Conservation (phyloP, 139 green algal species). For the Coccomyxa sp. region DNA sequence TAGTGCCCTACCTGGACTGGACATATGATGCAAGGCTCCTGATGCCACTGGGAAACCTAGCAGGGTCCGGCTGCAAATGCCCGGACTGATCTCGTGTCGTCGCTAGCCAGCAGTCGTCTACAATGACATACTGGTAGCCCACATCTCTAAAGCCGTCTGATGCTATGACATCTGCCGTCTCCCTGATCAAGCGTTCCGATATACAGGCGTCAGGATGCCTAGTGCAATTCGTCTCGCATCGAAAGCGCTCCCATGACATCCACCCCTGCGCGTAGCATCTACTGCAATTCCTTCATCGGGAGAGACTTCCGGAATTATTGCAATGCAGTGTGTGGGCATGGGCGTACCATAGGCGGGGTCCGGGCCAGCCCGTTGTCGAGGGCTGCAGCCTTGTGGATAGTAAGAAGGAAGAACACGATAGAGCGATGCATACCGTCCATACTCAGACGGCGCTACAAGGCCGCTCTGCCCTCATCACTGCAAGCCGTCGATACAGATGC, state of each 20-base stretch:
- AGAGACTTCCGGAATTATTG: background rate
- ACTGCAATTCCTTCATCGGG: background rate
- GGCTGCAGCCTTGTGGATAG: too few species aligned
- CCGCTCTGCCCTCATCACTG: too few species aligned
- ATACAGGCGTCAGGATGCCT: slow-evolving; percentile 4
- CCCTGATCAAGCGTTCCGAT: slow-evolving; percentile 4
- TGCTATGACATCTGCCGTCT: slow-evolving; percentile 1
- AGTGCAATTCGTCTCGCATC: background rate
- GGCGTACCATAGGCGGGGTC: background rate
- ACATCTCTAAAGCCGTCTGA: background rate
- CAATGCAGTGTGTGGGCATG: background rate
- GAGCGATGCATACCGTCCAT: too few species aligned
- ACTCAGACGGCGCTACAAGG: too few species aligned
- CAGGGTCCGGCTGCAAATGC: background rate
- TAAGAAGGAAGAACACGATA: too few species aligned
- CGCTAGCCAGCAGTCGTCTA: slow-evolving; percentile 16
- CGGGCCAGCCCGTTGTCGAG: background rate
- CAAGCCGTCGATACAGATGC: too few species aligned
- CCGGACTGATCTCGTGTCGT: background rate
- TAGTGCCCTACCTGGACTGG: too few species aligned
- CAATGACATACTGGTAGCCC: slow-evolving; percentile 9
- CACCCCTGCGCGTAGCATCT: background rate
- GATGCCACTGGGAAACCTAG: slow-evolving; percentile 11
- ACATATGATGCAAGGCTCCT: slow-evolving; percentile 1
- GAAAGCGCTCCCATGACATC: slow-evolving; percentile 3